These are phyloP conservation scores for Tuber indicum DNA, from an alignment of 495 filamentous ascomycete genomes.

Conservation along the genomic window DNA sequence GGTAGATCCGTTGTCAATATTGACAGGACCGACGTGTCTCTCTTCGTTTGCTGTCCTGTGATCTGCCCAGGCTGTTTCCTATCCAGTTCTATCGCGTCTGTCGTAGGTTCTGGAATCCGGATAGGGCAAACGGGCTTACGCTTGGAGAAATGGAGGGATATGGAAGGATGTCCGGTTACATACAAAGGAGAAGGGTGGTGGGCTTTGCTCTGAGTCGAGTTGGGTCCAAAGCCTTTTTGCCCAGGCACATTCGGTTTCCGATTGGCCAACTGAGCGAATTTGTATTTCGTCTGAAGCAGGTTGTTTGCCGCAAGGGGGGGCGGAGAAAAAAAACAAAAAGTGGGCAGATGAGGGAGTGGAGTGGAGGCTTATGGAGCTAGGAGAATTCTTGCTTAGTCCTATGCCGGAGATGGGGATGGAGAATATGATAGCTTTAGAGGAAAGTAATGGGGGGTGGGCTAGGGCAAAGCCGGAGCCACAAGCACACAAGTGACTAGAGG, in stretches of 20 bases:
- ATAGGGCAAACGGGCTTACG: slow-evolving; percentile 29
- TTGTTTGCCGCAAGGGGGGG: slow-evolving; percentile 16
- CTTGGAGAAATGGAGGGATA: slow-evolving; percentile 27
- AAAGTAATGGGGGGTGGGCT: slow-evolving; percentile 2
- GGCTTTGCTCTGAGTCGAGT: slow-evolving; percentile 25
- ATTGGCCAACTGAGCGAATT: slow-evolving; percentile 38
- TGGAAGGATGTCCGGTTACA: slow-evolving; percentile 34
- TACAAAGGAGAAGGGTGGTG: slow-evolving; percentile 19
- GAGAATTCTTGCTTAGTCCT: slow-evolving; percentile 3
- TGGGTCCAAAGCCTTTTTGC: slow-evolving; percentile 25
- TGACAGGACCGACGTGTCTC: slow-evolving; percentile 29
- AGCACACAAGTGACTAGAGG: slow-evolving; percentile 29
- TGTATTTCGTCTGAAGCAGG: slow-evolving; percentile 34
- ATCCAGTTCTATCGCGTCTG: slow-evolving; percentile 24
- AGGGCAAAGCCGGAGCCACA: slow-evolving; percentile 22
- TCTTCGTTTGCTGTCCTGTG: slow-evolving; percentile 27
- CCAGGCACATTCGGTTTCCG: slow-evolving; percentile 26
- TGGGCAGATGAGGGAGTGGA: slow-evolving; percentile 18
- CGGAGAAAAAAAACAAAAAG: slow-evolving; percentile 28
- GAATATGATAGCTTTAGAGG: slow-evolving; percentile 22
- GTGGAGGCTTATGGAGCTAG: slow-evolving; percentile 23
- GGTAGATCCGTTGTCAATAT: slow-evolving; percentile 30
- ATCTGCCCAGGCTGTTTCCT: slow-evolving; percentile 31
- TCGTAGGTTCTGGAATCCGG: slow-evolving; percentile 30
- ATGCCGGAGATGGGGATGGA: slow-evolving; percentile 25